These are phyloP conservation scores for Clonostachys chloroleuca DNA, from an alignment of 2,329 filamentous ascomycete genomes.

Conservation along the genomic window DNA sequence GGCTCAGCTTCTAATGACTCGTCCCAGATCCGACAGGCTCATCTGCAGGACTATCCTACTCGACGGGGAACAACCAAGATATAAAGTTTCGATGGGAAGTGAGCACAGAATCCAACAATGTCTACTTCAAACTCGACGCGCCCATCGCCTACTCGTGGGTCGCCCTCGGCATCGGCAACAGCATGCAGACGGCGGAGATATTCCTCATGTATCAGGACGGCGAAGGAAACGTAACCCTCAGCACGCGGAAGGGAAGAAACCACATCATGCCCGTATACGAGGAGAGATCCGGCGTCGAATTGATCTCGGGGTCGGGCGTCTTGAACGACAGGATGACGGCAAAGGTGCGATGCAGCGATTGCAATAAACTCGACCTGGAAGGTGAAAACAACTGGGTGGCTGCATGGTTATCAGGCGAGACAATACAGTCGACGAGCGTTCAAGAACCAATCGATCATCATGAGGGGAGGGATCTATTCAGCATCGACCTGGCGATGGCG, in stretches of 20 bases:
- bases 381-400: conserved; percentile 44
- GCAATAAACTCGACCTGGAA: conserved; percentile 33
- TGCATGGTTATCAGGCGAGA: conserved; percentile 43
- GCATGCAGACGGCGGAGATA: conserved; percentile 54
- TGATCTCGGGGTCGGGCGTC: conserved; percentile 57
- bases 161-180: conserved; percentile 50
- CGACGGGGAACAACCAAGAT: conserved; percentile 27
- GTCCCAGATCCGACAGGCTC: neutral
- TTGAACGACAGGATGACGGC: conserved; percentile 43
- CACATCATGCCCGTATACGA: conserved; percentile 44
- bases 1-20: no score
- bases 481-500: conserved; percentile 43
- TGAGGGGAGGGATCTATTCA: conserved; percentile 35
- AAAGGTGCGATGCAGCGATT: conserved; percentile 50
- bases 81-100: conserved; percentile 54
- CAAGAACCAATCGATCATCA: conserved; percentile 38
- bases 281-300: conserved; percentile 35
- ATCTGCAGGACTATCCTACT: conserved; percentile 21
- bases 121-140: conserved; percentile 58
- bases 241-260: conserved; percentile 43
- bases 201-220: conserved; percentile 60
- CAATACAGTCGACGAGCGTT: conserved; percentile 36
- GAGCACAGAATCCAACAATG: conserved; percentile 42
- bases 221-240: conserved; percentile 55
- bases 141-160: conserved; percentile 51